Evolutionary conservation across 768 basidiomycete species (phyloP).

Genomic region (Tylopilus intermedius): DNA sequence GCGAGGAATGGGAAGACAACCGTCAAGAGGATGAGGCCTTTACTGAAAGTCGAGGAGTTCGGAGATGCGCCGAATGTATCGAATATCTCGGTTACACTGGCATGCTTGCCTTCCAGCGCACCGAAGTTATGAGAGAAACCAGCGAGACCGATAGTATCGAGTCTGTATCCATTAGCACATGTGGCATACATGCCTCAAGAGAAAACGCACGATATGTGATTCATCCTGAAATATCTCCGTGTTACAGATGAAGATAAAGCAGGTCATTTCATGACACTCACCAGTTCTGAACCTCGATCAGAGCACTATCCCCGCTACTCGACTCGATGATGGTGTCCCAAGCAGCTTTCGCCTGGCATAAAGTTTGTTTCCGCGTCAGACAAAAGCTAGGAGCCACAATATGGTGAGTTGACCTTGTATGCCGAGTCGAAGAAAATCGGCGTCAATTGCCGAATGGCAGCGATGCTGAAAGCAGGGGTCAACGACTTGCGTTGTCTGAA

Average conservation of each 20-base stretch:
- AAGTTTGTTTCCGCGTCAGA: not conserved
- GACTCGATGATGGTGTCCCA: conserved; percentile 28
- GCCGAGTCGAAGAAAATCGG: conserved; percentile 38
- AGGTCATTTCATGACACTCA: not conserved
- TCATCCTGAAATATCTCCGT: conserved; percentile 25
- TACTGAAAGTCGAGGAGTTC: conserved; percentile 21
- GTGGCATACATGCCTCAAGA: not conserved
- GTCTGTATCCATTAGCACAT: conserved; percentile 23
- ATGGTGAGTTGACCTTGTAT: conserved; percentile 8
- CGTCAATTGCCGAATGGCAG: conserved; percentile 34
- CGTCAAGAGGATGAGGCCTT: conserved; percentile 33
- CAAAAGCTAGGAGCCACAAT: too few relatives aligned
- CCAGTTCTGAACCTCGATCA: conserved; percentile 39
- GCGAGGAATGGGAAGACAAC: conserved; percentile 34
- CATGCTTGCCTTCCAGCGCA: conserved; percentile 43
- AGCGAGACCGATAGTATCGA: conserved; percentile 56
- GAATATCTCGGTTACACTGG: conserved; percentile 39
- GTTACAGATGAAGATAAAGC: not conserved
- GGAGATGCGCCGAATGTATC: conserved; percentile 30
- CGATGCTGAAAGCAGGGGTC: conserved; percentile 35
- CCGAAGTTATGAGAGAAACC: conserved; percentile 58
- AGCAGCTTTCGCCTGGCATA: conserved; percentile 24
- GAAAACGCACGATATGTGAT: conserved; percentile 29
- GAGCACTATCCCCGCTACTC: conserved; percentile 5
- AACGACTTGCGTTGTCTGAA: conserved; percentile 35